A percentile compares a stretch with the other conserved stretches of the same genome.
Conservation (phyloP, 2,329 filamentous ascomycete species). For the Neospermospora avenae region DNA sequence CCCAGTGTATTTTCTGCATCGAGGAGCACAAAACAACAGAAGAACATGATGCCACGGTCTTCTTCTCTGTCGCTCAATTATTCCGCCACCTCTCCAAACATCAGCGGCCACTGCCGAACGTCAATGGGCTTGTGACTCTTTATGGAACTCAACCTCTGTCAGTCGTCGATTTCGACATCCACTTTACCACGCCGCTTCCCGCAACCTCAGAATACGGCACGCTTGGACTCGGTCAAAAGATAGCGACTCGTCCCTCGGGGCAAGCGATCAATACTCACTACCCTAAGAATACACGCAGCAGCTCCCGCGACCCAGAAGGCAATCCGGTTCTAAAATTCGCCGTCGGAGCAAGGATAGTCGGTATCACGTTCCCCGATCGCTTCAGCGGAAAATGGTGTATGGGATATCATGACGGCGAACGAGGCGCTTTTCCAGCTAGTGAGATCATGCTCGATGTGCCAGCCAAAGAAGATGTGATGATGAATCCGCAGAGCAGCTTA, state of each 20-base stretch:
- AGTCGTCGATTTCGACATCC: slow-evolving; percentile 33
- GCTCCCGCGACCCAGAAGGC: slow-evolving; percentile 29
- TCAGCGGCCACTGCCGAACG: slow-evolving; percentile 29
- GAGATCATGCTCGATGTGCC: slow-evolving; percentile 28
- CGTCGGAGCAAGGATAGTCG: slow-evolving; percentile 31
- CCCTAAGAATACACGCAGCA: slow-evolving; percentile 24
- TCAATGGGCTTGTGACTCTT: slow-evolving; percentile 28
- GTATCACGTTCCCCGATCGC: slow-evolving; percentile 31
- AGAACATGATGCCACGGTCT: slow-evolving; percentile 35
- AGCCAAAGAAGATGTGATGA: slow-evolving; percentile 26
- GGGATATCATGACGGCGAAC: slow-evolving; percentile 34
- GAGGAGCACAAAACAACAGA: slow-evolving; percentile 32
- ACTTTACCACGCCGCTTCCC: slow-evolving; percentile 27
- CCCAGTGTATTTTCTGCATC: slow-evolving; percentile 34
- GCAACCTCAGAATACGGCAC: slow-evolving; percentile 22
- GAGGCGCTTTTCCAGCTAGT: slow-evolving; percentile 30
- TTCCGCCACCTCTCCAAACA: slow-evolving; percentile 34
- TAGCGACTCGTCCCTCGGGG: slow-evolving; percentile 26
- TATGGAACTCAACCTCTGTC: slow-evolving; percentile 27
- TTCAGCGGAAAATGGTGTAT: slow-evolving; percentile 32
- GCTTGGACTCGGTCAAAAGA: slow-evolving; percentile 26
- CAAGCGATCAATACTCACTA: slow-evolving; percentile 26
- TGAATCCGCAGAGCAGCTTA: slow-evolving; percentile 29
- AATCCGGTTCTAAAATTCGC: slow-evolving; percentile 30
- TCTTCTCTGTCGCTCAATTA: slow-evolving; percentile 31